Base-by-base conservation (phyloP, 2,329 filamentous ascomycete species). In the Trichoderma sp. region DNA sequence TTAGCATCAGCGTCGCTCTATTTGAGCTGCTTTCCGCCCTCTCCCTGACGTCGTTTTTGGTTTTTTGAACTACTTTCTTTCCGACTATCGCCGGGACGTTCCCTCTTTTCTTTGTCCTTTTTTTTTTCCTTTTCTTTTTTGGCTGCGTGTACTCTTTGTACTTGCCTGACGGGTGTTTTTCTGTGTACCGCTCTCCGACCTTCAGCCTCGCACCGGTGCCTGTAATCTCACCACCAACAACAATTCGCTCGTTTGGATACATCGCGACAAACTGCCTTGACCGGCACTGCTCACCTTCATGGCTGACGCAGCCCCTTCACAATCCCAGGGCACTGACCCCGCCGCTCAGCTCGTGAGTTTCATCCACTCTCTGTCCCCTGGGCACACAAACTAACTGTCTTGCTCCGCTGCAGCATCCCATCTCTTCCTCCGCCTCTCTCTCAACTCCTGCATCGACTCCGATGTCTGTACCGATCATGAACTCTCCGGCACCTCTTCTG, bases 401-500 rank as follows among this genome's bases (percentile, higher is more conserved):
- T 57, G 25, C 37, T 56, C 15, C 27, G 50, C 39, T 64, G 34
- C 37, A 68, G 67, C 67, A 67, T 59, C 59, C 66, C 66, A 27
- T 39, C 9, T 32, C 48, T 32, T 58, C 54, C 32, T 45, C 71
- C 60, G 35, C 73, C 37, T 64, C 70, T 25, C 71, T 72, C 71
- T 70, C 75, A 73, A 70, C 72, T 69, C 71, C 76, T 70, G 67
- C 74, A 58, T 70, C 80, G 53, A 77, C 74, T 34, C 72, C 79
- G 69, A 77, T 79, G 73, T 68, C 79, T 35, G 79, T 81, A 64
- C 81, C 85, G 74, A 86, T 84, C 74, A 92, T 94, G 89, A 88
- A 91, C 68, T 89, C 91, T 58, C 89, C 91, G 63, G 92, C 90
- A 64, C 92, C 92, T 69, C 87, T 96, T 68, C 89, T 97, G 67